Evolutionary conservation across 371 early-diverging fungal species (phyloP).

Genomic region (Mucor circinelloides): DNA sequence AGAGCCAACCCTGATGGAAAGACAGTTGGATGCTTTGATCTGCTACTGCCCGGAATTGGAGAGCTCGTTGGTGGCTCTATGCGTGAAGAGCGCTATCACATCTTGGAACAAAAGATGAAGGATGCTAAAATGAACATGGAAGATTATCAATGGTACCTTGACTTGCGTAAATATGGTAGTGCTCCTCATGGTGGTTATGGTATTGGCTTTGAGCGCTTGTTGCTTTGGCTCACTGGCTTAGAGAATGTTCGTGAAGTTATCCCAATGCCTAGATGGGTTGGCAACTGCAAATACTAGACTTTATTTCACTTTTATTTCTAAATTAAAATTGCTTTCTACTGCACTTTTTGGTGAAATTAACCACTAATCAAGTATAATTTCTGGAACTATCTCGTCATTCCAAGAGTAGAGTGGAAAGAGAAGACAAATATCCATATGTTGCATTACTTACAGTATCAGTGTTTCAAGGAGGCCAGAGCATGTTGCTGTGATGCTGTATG

Average conservation of each 20-base stretch:
- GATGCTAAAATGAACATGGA: constrained; percentile 61
- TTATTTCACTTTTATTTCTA: background rate
- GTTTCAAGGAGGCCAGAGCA: too few species aligned
- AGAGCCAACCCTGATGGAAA: constrained; percentile 57
- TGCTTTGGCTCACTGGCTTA: constrained; percentile 80
- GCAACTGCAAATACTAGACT: constrained; percentile 54
- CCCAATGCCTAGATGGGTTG: constrained; percentile 73
- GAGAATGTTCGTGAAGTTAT: constrained; percentile 86
- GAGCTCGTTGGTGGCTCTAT: constrained; percentile 92
- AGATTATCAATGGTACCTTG: constrained; percentile 87
- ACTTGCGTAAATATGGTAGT: constrained; percentile 81
- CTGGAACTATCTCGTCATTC: too few species aligned
- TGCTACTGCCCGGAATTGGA: constrained; percentile 88
- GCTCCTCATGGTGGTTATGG: constrained; percentile 95
- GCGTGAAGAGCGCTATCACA: constrained; percentile 73
- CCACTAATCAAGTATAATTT: too few species aligned
- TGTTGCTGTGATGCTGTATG: too few species aligned
- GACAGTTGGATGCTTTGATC: constrained; percentile 87
- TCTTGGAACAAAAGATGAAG: constrained; percentile 59
- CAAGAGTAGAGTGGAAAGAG: too few species aligned
- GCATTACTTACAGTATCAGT: too few species aligned
- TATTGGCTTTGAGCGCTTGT: constrained; percentile 87
- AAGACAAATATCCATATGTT: too few species aligned
- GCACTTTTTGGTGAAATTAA: too few species aligned
- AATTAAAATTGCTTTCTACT: background rate